Conservation (phyloP, 257 asterid genomes). For the Hygrophila difformis region DNA sequence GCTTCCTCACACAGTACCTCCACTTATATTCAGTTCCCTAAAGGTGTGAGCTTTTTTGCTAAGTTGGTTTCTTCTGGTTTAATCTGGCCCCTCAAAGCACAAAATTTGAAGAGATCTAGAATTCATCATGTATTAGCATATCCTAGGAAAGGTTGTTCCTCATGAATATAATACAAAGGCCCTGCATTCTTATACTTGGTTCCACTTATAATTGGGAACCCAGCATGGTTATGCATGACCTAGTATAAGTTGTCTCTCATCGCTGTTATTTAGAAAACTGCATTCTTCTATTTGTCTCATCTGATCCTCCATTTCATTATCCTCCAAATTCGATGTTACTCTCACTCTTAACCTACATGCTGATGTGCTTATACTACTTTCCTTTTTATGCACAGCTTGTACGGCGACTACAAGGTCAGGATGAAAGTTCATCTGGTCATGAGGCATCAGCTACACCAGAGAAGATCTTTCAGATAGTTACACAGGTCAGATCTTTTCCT, state of each 20-base stretch:
- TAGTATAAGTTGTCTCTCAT: no score
- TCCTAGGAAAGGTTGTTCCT: slow-evolving; percentile 10
- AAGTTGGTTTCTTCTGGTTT: slow-evolving; percentile 8
- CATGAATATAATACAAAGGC: no score
- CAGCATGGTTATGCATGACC: no score
- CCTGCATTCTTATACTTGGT: no score
- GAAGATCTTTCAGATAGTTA: slow-evolving; percentile 75
- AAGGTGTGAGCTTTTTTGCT: slow-evolving; percentile 47
- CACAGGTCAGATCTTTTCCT: slow-evolving; percentile 42
- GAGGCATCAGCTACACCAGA: slow-evolving; percentile 68
- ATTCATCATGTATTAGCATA: slow-evolving; percentile 9
- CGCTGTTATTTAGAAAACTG: no score
- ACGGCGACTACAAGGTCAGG: slow-evolving; percentile 64
- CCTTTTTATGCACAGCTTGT: slow-evolving; percentile 50
- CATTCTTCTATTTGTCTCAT: no score
- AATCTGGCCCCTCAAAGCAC: slow-evolving; percentile 15
- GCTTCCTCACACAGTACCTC: slow-evolving; percentile 85
- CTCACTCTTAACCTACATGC: no score
- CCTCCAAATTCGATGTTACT: no score
- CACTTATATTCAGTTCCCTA: slow-evolving; percentile 75
- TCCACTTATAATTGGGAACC: no score
- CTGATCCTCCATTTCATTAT: no score
- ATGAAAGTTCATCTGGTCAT: slow-evolving; percentile 53
- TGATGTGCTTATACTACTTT: slow-evolving; percentile 3
- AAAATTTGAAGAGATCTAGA: slow-evolving; percentile 8